A percentile compares a stretch with the other conserved stretches of the same genome.
These are phyloP conservation scores for Ceratobasidium sp. DNA, from an alignment of 1,284 basidiomycete genomes.

Conservation along the genomic window DNA sequence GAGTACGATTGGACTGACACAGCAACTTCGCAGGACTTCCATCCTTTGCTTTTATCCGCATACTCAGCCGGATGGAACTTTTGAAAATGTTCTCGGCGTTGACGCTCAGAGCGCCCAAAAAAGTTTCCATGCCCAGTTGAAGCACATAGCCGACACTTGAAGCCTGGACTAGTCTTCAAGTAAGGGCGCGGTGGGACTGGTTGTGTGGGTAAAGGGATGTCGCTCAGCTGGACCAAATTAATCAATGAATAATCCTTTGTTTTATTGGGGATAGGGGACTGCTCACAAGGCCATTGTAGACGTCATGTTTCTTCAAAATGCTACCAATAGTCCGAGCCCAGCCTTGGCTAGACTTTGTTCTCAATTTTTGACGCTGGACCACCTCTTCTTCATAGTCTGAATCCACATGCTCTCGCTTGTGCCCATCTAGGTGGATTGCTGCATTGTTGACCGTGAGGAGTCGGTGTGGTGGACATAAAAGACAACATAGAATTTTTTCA, in stretches of 20 bases:
- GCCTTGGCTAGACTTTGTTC: not conserved
- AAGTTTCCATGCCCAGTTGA: not conserved
- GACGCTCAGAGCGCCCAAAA: not conserved
- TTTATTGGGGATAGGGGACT: not conserved
- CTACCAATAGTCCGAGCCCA: not conserved
- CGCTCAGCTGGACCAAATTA: not conserved
- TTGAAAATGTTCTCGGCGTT: not conserved
- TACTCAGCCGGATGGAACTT: no score
- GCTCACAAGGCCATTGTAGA: not conserved
- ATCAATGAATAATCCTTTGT: not conserved
- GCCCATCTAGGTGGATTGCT: not conserved
- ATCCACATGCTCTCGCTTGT: not conserved
- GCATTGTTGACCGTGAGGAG: not conserved
- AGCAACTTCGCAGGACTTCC: not conserved
- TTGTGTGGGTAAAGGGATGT: not conserved
- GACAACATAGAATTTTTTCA: not conserved
- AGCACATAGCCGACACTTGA: not conserved
- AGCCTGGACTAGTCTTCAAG: not conserved
- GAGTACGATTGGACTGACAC: not conserved
- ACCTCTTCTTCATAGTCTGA: not conserved
- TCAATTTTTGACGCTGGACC: not conserved
- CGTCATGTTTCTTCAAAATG: not conserved
- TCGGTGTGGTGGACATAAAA: not conserved
- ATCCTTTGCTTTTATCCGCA: not conserved
- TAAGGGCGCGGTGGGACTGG: not conserved